phyloP scores from a whole-genome alignment of 148 eudicot species.

The Tetragonia tetragonoides region DNA sequence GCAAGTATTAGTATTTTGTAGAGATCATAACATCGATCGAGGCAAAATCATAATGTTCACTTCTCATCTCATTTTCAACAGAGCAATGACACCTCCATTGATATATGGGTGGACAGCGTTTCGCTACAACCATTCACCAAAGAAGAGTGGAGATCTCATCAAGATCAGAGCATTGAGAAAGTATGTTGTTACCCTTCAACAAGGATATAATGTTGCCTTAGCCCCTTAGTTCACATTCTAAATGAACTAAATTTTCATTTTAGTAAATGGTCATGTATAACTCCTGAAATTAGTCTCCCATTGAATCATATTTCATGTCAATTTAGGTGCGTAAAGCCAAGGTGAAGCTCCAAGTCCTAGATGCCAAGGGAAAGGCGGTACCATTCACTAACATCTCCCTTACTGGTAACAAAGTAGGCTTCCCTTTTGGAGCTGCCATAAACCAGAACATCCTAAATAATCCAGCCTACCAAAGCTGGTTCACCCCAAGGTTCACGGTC shows the following conservation, averaged over 20 bases:
- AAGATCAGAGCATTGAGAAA: constrained; percentile 54
- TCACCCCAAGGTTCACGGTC: constrained; percentile 31
- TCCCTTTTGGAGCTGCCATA: constrained; percentile 57
- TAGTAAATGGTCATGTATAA: no score
- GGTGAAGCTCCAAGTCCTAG: constrained; percentile 39
- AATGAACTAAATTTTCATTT: no score
- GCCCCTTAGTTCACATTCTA: no score
- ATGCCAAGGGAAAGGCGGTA: constrained; percentile 37
- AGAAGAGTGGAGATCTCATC: constrained; percentile 75
- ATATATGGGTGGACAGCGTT: constrained; percentile 60
- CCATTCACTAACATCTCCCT: constrained; percentile 36
- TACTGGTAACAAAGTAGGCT: constrained; percentile 16
- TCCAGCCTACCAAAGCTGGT: constrained; percentile 56
- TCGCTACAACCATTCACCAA: constrained; percentile 76
- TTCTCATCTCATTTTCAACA: not conserved
- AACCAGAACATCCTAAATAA: constrained; percentile 46
- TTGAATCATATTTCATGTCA: not conserved
- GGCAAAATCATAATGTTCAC: no score
- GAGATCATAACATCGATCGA: not conserved
- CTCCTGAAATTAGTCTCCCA: no score
- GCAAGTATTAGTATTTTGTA: not conserved
- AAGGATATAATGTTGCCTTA: not conserved
- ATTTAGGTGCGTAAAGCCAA: constrained; percentile 45
- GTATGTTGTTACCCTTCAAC: not conserved
- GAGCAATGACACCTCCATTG: constrained; percentile 45